Conservation (phyloP, 2,329 filamentous ascomycete species). For the Scleromitrula shiraiana region DNA sequence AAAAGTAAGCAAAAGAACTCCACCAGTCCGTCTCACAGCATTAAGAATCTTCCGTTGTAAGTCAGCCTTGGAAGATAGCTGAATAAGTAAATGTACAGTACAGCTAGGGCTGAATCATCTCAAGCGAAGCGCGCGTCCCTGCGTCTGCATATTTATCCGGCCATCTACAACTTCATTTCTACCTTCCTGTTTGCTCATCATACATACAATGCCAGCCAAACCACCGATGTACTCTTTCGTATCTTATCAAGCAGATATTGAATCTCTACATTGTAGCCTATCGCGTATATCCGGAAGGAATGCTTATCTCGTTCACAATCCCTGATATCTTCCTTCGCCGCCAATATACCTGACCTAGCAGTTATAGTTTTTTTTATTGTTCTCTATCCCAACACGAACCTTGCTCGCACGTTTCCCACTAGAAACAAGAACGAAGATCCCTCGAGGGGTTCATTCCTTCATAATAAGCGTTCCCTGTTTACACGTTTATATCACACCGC, state of each 20-base stretch:
- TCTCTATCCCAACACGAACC: background rate
- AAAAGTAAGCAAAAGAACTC: slow-evolving; percentile 1
- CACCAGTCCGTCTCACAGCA: slow-evolving; percentile 1
- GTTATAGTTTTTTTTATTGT: background rate
- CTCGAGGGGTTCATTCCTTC: background rate
- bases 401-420: background rate
- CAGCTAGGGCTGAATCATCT: slow-evolving; percentile 7
- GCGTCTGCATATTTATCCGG: slow-evolving; percentile 3
- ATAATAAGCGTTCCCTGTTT: background rate
- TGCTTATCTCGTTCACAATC: background rate
- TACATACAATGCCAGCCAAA: no score
- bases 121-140: slow-evolving; percentile 6
- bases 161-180: no score
- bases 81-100: background rate
- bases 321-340: background rate
- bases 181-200: no score
- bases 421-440: background rate
- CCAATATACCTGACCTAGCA: background rate
- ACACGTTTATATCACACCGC: background rate
- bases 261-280: background rate
- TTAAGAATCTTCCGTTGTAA: background rate
- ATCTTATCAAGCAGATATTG: background rate
- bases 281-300: background rate
- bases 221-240: no score
- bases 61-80: slow-evolving; percentile 4